Evolutionary conservation across 2,329 filamentous ascomycete genomes (phyloP), one percentile per base, ranked within the genome.

Genomic region (Microcyclosporella mali): DNA sequence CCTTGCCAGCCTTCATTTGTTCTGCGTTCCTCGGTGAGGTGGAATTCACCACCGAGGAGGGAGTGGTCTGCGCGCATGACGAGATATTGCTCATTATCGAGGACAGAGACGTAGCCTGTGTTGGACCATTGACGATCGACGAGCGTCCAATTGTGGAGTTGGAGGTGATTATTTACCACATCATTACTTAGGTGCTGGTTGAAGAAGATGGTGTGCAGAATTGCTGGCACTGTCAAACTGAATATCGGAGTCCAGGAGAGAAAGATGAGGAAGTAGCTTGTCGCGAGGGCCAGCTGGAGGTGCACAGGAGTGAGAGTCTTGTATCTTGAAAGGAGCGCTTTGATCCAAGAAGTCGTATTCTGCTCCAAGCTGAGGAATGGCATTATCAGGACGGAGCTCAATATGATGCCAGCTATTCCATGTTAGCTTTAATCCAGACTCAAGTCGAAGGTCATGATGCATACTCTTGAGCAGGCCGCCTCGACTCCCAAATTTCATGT

Each of bases 31-130:
- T 64, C 61, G 1, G 73, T 76, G 62, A 82, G 65, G 10, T 83
- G 75, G 90, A 90, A 98, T 66, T 95, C 85, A 28, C 92, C 92
- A 31, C 92, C 92, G 1, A 98, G 75, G 25, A 98, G 73, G 58
- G 88, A 95, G 64, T 98, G 92, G 58, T 97, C 92, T 63, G 88
- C 95, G 47, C 92, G 80, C 74, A 98, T 78, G 12, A 89, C 79
- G 1, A 88, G 78, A 66, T 86, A 95, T 1, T 81, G 77, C 30
- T 79, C 72, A 4, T 81, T 67, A 53, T 98, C 86, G 18, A 95
- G 63, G 1, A 98, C 86, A 0, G 90, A 95, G 33, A 98, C 73
- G 60, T 98, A 97, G 6, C 92, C 92, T 0, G 92, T 97, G 37
- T 84, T 66, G 0, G 88, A 95, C 65, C 97, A 92, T 52, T 78